Percentiles rank a stretch among this genome's conserved stretches.
Conservation (phyloP, 202 grass and related monocot genomes). For the Schoenoplectus tabernaemontani region DNA sequence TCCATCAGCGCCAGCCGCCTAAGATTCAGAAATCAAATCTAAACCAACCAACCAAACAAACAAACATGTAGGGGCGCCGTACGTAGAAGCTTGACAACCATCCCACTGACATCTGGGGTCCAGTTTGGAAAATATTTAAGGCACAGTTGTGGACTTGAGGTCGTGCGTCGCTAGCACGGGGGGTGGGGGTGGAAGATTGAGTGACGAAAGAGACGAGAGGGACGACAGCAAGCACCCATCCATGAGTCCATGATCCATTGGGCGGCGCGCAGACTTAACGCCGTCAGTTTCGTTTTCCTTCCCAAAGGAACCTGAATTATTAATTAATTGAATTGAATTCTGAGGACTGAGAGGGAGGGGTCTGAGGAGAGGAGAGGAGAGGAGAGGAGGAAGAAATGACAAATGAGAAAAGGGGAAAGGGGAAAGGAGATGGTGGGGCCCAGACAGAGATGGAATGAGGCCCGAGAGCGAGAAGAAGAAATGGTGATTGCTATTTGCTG, state of each 20-base stretch:
- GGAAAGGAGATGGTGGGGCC: neutral
- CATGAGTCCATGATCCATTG: neutral
- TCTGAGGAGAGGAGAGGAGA: neutral
- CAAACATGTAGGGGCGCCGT: too few species aligned
- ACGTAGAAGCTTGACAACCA: neutral
- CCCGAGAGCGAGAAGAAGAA: neutral
- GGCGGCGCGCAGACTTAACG: neutral
- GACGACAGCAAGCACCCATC: neutral
- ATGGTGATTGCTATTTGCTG: too few species aligned
- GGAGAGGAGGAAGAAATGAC: neutral
- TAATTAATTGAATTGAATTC: too few species aligned
- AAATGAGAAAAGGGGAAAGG: neutral
- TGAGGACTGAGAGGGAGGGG: too few species aligned
- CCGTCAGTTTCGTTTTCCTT: neutral
- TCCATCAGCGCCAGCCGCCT: too few species aligned
- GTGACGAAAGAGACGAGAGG: neutral
- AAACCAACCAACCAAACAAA: too few species aligned
- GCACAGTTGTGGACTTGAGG: too few species aligned
- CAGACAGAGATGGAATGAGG: too few species aligned
- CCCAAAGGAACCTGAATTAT: neutral
- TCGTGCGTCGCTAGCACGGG: neutral
- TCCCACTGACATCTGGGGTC: neutral
- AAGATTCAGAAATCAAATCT: neutral
- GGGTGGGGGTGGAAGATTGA: neutral
- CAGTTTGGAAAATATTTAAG: neutral